These are phyloP conservation scores for Leccinum variicolor DNA, from an alignment of 768 basidiomycete species.

Conservation along the genomic window DNA sequence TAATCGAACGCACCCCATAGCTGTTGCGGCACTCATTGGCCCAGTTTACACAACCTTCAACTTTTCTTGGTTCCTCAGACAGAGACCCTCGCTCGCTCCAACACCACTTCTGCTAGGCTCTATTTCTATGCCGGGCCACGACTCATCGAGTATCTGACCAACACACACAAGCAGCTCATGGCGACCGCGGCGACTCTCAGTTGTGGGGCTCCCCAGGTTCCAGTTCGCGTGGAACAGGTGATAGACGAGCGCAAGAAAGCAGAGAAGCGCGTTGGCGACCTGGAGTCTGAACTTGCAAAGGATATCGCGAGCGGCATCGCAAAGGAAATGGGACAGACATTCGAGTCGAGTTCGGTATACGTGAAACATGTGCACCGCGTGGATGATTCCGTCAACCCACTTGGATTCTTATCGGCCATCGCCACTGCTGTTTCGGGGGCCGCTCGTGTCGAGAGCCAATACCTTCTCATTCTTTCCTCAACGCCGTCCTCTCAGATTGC, in stretches of 20 bases:
- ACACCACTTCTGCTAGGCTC: slow-evolving; percentile 63
- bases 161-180: slow-evolving; percentile 54
- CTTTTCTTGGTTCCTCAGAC: slow-evolving; percentile 70
- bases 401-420: slow-evolving; percentile 59
- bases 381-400: slow-evolving; percentile 58
- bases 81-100: slow-evolving; percentile 59
- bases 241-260: slow-evolving; percentile 63
- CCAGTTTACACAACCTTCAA: slow-evolving; percentile 70
- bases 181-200: slow-evolving; percentile 59
- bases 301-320: slow-evolving; percentile 42
- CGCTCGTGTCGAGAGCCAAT: slow-evolving; percentile 26
- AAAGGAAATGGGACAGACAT: slow-evolving; percentile 32
- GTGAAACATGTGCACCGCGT: slow-evolving; percentile 53
- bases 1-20: slow-evolving; percentile 31
- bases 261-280: slow-evolving; percentile 64
- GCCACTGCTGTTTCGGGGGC: slow-evolving; percentile 42
- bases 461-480: slow-evolving; percentile 57
- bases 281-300: slow-evolving; percentile 63
- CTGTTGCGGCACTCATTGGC: slow-evolving; percentile 83
- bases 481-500: slow-evolving; percentile 55
- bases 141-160: slow-evolving; percentile 57
- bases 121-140: slow-evolving; percentile 85
- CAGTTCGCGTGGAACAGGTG: slow-evolving; percentile 64
- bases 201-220: slow-evolving; percentile 63
- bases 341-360: slow-evolving; percentile 25